Evolutionary conservation across 768 basidiomycete genomes (phyloP), one percentile per base, ranked within the genome.

Genomic region (Suillus ampliporus): DNA sequence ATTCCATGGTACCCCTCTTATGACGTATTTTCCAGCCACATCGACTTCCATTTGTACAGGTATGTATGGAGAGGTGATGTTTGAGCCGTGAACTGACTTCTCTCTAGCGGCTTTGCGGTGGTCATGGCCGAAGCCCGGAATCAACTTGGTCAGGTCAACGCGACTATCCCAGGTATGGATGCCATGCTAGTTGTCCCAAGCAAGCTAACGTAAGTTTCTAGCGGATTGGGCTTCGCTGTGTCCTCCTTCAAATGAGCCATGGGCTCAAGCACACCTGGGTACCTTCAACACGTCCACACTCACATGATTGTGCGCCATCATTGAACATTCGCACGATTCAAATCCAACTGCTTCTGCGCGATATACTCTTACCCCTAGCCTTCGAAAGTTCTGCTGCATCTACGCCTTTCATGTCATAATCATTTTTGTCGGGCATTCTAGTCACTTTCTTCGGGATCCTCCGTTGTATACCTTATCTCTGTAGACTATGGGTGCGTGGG

Each of bases 11-110:
- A 26, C 46, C 4, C 31, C 10, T 15, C 15, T 11, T 21, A 60
- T 66, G 58, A 67, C 23, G 17, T 2, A 3, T 58, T 64, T 4
- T 38, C 41, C 31, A 76, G 75, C 60, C 74, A 75, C 57, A 72
- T 75, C 48, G 75, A 76, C 60, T 76, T 65, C 43, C 74, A 76
- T 63, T 56, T 76, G 53, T 60, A 61, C 56, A 41, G 52, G 74
- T 76, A 58, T 14, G 73, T 58, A 8, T 15, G 43, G 47, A 23
- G 0, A 14, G 7, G 11, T 54, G 1, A 40, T 58, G 47, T 23
- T 57, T 15, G 28, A 23, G 19, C 56, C 17, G 28, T 54, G 14
- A 35, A 0, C 53, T 73, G 35, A 71, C 14, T 34, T 26, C 13
- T 21, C 47, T 58, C 10, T 17, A 76, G 72, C 11, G 76, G 72